phyloP scores from a whole-genome alignment of 257 asterid species.

The Solanum sparsipilum region DNA sequence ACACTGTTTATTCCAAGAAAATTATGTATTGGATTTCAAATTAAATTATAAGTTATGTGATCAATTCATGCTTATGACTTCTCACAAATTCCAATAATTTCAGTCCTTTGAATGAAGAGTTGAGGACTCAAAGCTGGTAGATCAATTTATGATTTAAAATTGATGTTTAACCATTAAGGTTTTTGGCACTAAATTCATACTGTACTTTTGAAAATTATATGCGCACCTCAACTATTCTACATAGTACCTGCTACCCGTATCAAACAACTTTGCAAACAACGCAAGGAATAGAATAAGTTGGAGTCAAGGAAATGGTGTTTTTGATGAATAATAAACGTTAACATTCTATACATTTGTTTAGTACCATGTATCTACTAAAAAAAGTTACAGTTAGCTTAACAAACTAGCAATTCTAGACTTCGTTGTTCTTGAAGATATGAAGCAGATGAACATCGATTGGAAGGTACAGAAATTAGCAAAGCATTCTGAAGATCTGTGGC shows the following conservation, averaged over 20 bases:
- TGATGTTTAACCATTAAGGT: background rate
- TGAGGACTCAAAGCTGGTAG: no score
- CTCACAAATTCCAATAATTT: no score
- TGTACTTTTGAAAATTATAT: background rate
- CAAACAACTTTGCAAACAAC: background rate
- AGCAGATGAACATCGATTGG: background rate
- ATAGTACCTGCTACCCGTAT: background rate
- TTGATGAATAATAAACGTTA: background rate
- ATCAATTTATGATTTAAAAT: no score
- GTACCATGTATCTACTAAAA: background rate
- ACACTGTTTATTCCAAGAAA: no score
- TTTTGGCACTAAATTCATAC: background rate
- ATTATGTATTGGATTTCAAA: no score
- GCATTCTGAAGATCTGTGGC: background rate
- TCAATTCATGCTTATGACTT: no score
- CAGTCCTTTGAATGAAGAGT: no score
- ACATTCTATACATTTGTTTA: background rate
- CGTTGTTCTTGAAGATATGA: background rate
- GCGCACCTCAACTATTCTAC: background rate
- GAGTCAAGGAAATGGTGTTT: background rate
- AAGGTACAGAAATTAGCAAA: background rate
- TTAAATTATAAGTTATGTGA: no score
- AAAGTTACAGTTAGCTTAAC: background rate
- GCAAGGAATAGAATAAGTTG: background rate
- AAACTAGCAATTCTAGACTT: background rate